Percentiles rank a stretch among this genome's conserved stretches.
phyloP scores from a whole-genome alignment of 1,284 basidiomycete genomes.

The Ceratobasidium sp. region DNA sequence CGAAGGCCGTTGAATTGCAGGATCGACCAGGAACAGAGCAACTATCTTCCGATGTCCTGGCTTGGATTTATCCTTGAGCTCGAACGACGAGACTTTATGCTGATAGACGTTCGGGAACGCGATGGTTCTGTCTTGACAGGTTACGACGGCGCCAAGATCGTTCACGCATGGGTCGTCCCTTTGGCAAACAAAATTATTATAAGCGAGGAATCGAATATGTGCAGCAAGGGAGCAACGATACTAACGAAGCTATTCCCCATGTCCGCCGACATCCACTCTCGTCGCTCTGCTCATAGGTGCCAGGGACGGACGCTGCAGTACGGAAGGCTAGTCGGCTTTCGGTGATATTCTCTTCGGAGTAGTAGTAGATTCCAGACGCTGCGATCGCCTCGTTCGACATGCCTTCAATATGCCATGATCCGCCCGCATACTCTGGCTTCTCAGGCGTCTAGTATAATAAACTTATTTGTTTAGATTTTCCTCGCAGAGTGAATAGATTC shows the following conservation, averaged over 20 bases:
- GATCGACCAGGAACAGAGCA: constrained; percentile 57
- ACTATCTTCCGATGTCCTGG: constrained; percentile 57
- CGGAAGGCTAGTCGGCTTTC: constrained; percentile 42
- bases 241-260: constrained; percentile 41
- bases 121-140: constrained; percentile 58
- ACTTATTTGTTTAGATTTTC: background rate
- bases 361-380: too few species aligned
- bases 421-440: too few species aligned
- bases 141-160: constrained; percentile 51
- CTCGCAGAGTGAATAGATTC: background rate
- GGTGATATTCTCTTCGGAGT: too few species aligned
- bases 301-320: background rate
- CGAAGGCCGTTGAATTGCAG: constrained; percentile 49
- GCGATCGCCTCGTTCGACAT: too few species aligned
- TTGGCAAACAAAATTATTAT: background rate
- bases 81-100: constrained; percentile 56
- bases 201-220: background rate
- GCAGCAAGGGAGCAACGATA: background rate
- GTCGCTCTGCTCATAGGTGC: constrained; percentile 34
- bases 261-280: background rate
- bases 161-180: constrained; percentile 43
- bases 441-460: constrained; percentile 23
- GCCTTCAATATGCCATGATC: too few species aligned
- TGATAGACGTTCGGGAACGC: constrained; percentile 70
- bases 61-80: constrained; percentile 54